Base-by-base conservation (phyloP, 1,284 basidiomycete genomes). In the Tremellales sp. region DNA sequence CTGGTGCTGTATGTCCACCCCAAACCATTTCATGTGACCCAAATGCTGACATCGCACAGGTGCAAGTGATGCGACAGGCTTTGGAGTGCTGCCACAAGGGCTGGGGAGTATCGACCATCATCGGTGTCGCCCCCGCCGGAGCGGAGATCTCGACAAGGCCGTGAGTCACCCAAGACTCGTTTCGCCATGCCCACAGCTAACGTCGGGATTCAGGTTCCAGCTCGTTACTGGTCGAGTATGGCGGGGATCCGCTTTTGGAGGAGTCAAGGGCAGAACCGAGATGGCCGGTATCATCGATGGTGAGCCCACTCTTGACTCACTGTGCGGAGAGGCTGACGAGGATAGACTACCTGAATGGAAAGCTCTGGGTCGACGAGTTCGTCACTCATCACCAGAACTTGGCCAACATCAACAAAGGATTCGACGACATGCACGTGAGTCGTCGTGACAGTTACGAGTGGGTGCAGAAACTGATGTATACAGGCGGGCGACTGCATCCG, bases 51-150 rank as follows among this genome's bases (percentile, higher is more conserved):
- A n/a, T n/a, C n/a, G n/a, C n/a, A n/a, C n/a, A 85, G 84, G 84
- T 92, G 13, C 77, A 89, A 36, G 94, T 97, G 52, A 98, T 98
- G 94, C 85, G 94, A 57, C 79, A 84, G 46, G 96, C 94, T 27
- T 82, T 98, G 46, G 94, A 98, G 77, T 86, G 89, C 17, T 97
- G 93, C 75, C 96, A 98, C 78, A 98, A 98, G 74, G 92, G 92
- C n/a, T 97, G 92, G 92, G 94, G 96, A 68, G 85, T 97, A 36
- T 90, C 85, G 56, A 97, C 91, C 46, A 75, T 97, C 60, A 97
- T 97, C 57, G 96, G 89, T 59, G 90, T 94, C 36, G 90, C 90
- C 5, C 87, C 90, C 35, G 89, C 96, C n/a, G 96, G 96, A 5
- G 85, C 96, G 68, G 94, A 99, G 76, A 97, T 99, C 65, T 83